Percentiles rank a stretch among this genome's conserved stretches.
Conservation (phyloP, 2,329 filamentous ascomycete genomes). For the Cytospora leucostoma region DNA sequence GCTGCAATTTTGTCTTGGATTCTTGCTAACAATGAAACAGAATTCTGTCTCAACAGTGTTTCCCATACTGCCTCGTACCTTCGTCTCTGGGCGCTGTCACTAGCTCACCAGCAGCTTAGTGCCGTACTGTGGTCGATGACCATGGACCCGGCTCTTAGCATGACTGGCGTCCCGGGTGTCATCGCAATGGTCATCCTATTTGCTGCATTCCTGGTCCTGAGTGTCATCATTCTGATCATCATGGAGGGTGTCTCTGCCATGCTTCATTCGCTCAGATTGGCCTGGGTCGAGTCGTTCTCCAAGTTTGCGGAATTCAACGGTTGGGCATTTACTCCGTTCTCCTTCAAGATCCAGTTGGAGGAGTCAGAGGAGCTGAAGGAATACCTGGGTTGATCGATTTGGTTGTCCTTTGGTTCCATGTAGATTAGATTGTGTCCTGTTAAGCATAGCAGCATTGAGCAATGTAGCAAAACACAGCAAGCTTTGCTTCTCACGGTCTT, state of each 20-base stretch:
- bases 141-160: conserved; percentile 71
- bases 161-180: conserved; percentile 67
- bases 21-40: conserved; percentile 48
- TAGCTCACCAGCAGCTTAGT: conserved; percentile 95
- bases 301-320: conserved; percentile 95
- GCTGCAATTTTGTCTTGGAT: background rate
- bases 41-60: conserved; percentile 99
- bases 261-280: conserved; percentile 86
- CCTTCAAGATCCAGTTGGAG: conserved; percentile 80
- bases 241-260: conserved; percentile 98
- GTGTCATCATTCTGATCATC: conserved; percentile 69
- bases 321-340: conserved; percentile 85
- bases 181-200: conserved; percentile 82
- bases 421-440: conserved; percentile 20
- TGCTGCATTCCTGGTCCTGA: conserved; percentile 87
- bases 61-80: conserved; percentile 98
- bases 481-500: background rate
- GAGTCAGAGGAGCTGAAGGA: conserved; percentile 70
- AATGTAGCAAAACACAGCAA: background rate
- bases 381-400: conserved; percentile 47
- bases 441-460: conserved; percentile 16
- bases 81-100: conserved; percentile 94
- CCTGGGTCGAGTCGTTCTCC: conserved; percentile 97
- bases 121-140: conserved; percentile 98
- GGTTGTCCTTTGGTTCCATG: conserved; percentile 5